phyloP scores from a whole-genome alignment of 805 yeast genomes.

The Barnettozyma pratensis region DNA sequence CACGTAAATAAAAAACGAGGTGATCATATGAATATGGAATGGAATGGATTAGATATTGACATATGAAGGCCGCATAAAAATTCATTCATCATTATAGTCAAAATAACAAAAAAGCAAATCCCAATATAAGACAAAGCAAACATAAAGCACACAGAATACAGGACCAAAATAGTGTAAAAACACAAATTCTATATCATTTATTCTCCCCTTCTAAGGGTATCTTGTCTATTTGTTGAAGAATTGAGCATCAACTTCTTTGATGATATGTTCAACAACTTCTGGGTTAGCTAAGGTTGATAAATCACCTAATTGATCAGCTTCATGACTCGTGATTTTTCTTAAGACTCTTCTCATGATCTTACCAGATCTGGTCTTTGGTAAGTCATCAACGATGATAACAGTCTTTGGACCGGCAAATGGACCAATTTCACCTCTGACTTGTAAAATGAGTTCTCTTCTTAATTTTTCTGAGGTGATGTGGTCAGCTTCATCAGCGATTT shows the following conservation, averaged over 20 bases:
- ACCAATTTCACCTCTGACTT: slow-evolving; percentile 89
- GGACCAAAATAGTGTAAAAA: neutral
- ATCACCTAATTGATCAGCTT: slow-evolving; percentile 91
- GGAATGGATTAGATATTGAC: too few species aligned
- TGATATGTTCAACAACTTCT: slow-evolving; percentile 70
- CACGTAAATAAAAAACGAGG: too few species aligned
- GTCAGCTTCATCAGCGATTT: slow-evolving; percentile 24
- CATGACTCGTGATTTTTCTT: slow-evolving; percentile 88
- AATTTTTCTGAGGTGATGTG: slow-evolving; percentile 34
- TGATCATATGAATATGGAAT: too few species aligned
- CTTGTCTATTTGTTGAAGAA: slow-evolving; percentile 13
- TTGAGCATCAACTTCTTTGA: slow-evolving; percentile 47
- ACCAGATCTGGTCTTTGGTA: slow-evolving; percentile 98
- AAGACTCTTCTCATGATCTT: slow-evolving; percentile 97
- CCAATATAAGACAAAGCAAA: too few species aligned
- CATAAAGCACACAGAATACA: neutral
- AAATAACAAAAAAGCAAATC: too few species aligned
- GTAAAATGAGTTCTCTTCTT: slow-evolving; percentile 72
- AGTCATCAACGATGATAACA: slow-evolving; percentile 76
- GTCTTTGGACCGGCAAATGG: slow-evolving; percentile 90
- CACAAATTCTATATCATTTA: neutral
- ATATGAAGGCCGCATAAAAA: too few species aligned
- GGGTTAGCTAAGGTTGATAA: slow-evolving; percentile 87
- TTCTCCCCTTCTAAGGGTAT: neutral
- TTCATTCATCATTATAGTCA: too few species aligned